Percentiles rank a stretch among this genome's conserved stretches.
Conservation (phyloP, 495 filamentous ascomycete species). For the Penicillium desertorum region DNA sequence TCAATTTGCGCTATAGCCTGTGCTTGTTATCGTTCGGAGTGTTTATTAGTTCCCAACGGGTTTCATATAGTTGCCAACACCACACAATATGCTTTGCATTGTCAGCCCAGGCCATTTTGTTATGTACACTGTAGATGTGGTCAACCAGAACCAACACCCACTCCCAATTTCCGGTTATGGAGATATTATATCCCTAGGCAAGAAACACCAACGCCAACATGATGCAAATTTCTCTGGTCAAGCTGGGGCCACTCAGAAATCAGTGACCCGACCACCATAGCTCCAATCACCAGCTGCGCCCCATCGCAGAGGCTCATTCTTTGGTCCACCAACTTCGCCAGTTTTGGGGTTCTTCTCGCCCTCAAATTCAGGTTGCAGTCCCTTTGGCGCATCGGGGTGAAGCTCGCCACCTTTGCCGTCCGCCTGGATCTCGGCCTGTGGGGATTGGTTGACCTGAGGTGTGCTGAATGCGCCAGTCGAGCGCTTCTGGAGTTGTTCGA, state of each 20-base stretch:
- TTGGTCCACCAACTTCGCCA: constrained; percentile 94
- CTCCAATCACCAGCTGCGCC: constrained; percentile 83
- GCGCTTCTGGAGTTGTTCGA: constrained; percentile 75
- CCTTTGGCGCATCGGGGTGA: constrained; percentile 68
- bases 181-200: background rate
- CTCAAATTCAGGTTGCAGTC: constrained; percentile 88
- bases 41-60: background rate
- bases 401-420: constrained; percentile 58
- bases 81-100: constrained; percentile 1
- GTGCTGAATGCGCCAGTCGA: constrained; percentile 76
- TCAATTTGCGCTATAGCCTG: background rate
- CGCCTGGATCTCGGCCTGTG: constrained; percentile 43
- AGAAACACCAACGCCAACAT: constrained; percentile 24
- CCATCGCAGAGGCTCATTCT: constrained; percentile 96
- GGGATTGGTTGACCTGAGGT: constrained; percentile 41
- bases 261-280: constrained; percentile 92
- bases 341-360: constrained; percentile 92
- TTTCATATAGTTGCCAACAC: background rate
- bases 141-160: background rate
- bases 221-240: constrained; percentile 15
- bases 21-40: background rate
- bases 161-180: background rate
- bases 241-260: constrained; percentile 60
- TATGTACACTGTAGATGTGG: constrained; percentile 2
- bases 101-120: background rate